Conservation (phyloP, 768 basidiomycete species). For the Leccinum uliginosum region DNA sequence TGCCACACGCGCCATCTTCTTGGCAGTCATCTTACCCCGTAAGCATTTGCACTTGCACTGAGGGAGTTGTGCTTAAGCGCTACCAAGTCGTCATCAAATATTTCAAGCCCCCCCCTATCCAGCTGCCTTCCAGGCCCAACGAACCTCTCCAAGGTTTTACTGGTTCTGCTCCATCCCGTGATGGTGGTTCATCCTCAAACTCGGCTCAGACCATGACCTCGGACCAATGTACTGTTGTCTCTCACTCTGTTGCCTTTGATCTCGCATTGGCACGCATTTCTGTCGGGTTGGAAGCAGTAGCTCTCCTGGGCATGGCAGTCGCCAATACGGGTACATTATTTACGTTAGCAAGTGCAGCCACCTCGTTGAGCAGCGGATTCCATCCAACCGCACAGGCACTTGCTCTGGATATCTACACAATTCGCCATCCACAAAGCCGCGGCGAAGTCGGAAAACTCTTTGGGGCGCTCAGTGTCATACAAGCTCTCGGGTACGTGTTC, state of each 20-base stretch:
- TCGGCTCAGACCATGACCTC: slow-evolving; percentile 4
- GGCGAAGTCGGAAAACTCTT: slow-evolving; percentile 72
- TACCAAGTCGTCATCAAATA: slow-evolving; percentile 51
- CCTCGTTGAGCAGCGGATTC: slow-evolving; percentile 60
- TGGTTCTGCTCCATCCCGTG: slow-evolving; percentile 1
- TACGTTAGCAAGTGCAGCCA: slow-evolving; percentile 43
- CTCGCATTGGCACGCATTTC: slow-evolving; percentile 64
- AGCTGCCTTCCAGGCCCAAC: slow-evolving; percentile 9
- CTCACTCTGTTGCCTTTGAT: slow-evolving; percentile 56
- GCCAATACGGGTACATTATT: slow-evolving; percentile 47
- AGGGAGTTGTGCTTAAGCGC: not conserved
- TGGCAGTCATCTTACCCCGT: slow-evolving; percentile 62
- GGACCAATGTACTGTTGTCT: not conserved
- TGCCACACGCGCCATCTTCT: slow-evolving; percentile 47
- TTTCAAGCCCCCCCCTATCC: slow-evolving; percentile 39
- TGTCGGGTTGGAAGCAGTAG: slow-evolving; percentile 48
- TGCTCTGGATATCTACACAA: slow-evolving; percentile 60
- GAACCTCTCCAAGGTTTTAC: slow-evolving; percentile 14
- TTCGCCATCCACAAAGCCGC: slow-evolving; percentile 38
- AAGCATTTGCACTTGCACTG: slow-evolving; percentile 19
- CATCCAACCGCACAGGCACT: slow-evolving; percentile 67
- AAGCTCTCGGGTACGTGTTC: slow-evolving; percentile 53
- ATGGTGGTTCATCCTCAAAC: not conserved
- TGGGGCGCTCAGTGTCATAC: slow-evolving; percentile 73
- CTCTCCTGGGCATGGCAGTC: slow-evolving; percentile 48